Percentiles rank a stretch among this genome's conserved stretches.
Conservation (phyloP, 371 early-diverging fungal genomes). For the Apophysomyces ossiformis region DNA sequence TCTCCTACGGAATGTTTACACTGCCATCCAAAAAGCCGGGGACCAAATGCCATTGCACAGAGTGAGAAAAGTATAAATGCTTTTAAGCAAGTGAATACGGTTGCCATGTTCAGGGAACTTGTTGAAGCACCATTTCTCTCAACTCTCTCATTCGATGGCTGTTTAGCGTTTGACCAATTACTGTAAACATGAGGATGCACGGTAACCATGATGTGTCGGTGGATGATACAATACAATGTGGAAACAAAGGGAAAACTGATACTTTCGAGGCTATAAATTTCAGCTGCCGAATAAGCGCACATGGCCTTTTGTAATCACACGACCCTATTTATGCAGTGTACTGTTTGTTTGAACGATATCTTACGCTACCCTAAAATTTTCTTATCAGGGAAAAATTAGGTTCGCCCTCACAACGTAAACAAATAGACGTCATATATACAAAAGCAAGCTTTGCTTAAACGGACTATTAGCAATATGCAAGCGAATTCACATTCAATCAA, state of each 20-base stretch:
- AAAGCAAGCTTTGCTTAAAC: too few species aligned
- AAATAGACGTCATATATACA: too few species aligned
- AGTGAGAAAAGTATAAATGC: background rate
- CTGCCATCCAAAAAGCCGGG: background rate
- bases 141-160: background rate
- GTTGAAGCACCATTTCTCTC: background rate
- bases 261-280: background rate
- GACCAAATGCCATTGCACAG: background rate
- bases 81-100: background rate
- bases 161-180: background rate
- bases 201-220: background rate
- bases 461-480: too few species aligned
- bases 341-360: too few species aligned
- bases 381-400: too few species aligned
- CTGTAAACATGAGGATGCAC: background rate
- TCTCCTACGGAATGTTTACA: background rate
- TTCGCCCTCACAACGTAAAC: too few species aligned
- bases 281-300: too few species aligned
- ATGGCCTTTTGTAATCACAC: too few species aligned
- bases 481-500: too few species aligned
- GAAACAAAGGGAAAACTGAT: background rate
- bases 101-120: background rate
- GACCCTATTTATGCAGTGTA: too few species aligned
- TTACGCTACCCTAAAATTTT: too few species aligned
- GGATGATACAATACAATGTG: background rate